phyloP scores from a whole-genome alignment of 495 filamentous ascomycete genomes.

The Penicillium steckii region DNA sequence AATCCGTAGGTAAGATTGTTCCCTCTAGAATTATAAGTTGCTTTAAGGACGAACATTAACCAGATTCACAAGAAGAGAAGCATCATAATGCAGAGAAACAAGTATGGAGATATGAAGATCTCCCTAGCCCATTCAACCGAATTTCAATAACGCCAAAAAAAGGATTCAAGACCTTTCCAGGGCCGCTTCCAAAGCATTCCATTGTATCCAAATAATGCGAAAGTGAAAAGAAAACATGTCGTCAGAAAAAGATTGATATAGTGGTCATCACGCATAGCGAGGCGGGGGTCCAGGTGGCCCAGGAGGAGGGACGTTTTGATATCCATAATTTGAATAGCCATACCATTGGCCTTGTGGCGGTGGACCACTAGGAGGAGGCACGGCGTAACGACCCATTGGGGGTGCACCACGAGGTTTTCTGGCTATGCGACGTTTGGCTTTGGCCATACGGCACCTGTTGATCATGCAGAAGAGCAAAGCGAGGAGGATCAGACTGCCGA shows the following conservation, averaged over 20 bases:
- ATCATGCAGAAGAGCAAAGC: constrained; percentile 58
- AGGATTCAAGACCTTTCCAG: background rate
- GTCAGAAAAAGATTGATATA: background rate
- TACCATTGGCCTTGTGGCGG: constrained; percentile 32
- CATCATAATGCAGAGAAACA: background rate
- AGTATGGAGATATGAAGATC: background rate
- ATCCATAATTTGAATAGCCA: constrained; percentile 21
- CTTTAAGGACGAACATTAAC: background rate
- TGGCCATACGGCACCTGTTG: constrained; percentile 45
- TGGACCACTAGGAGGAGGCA: constrained; percentile 21
- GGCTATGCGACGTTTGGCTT: constrained; percentile 7
- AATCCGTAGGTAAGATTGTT: background rate
- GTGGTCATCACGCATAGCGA: constrained; percentile 10
- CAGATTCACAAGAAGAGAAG: constrained; percentile 5
- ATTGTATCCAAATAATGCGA: background rate
- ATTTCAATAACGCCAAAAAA: constrained; percentile 5
- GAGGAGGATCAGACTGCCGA: constrained; percentile 67
- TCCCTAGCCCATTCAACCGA: background rate
- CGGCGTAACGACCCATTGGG: constrained; percentile 21
- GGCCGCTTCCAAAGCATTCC: background rate
- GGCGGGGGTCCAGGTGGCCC: constrained; percentile 14
- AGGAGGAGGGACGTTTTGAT: constrained; percentile 31
- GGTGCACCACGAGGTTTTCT: constrained; percentile 13
- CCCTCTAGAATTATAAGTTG: background rate
- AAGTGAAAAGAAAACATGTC: background rate